These are phyloP conservation scores for Corymbia calophylla DNA, from an alignment of 441 rosid species.

Conservation along the genomic window DNA sequence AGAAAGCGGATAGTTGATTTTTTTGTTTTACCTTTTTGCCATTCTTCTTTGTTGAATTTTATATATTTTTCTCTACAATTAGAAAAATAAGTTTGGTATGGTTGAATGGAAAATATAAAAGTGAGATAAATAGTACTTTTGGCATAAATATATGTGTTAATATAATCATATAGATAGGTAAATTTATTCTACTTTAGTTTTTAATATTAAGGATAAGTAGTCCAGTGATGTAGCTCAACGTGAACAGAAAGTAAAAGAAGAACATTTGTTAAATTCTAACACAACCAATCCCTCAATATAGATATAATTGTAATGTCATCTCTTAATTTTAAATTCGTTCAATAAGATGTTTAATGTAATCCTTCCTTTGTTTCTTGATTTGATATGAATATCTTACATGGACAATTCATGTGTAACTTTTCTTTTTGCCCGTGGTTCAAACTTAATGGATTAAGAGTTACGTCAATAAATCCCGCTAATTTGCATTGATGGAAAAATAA, in stretches of 20 bases:
- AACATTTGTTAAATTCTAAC: not conserved
- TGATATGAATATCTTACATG: not conserved
- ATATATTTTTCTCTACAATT: not conserved
- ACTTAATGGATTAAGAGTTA: fast-evolving
- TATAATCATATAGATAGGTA: not conserved
- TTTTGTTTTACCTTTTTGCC: not conserved
- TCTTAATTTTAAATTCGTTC: too few relatives aligned
- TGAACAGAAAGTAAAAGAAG: not conserved
- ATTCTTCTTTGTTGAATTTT: not conserved
- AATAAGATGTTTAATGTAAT: too few relatives aligned
- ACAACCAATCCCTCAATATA: not conserved
- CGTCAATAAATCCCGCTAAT: fast-evolving
- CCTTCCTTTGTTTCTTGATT: not conserved
- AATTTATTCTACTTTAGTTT: not conserved
- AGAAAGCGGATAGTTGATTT: not conserved
- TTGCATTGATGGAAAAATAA: not conserved
- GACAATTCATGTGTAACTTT: not conserved
- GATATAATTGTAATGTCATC: not conserved
- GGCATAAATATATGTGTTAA: not conserved
- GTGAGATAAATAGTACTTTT: not conserved
- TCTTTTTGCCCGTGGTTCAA: not conserved
- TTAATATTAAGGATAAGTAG: not conserved
- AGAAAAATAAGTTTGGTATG: not conserved
- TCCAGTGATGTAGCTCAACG: not conserved
- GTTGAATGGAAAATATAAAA: not conserved